Evolutionary conservation across 1,139 yeast genomes (phyloP).

Genomic region (Blastobotrys raffinosifermentans): DNA sequence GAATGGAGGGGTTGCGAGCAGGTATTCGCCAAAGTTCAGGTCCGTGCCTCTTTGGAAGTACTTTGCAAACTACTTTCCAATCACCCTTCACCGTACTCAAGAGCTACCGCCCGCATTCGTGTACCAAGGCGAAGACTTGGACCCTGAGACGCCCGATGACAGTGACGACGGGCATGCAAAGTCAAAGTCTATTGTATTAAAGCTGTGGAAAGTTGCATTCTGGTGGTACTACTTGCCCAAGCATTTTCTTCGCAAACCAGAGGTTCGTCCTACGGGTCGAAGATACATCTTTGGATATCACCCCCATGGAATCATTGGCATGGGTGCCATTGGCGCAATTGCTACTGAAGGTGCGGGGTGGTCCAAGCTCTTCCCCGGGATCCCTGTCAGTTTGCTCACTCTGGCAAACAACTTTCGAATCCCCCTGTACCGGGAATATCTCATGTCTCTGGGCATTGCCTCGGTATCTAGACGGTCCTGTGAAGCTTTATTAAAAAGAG

Average conservation of each 20-base stretch:
- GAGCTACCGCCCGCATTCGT: slow-evolving; percentile 70
- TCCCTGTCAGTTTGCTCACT: slow-evolving; percentile 71
- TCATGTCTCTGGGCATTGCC: slow-evolving; percentile 74
- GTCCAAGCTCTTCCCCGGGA: slow-evolving; percentile 70
- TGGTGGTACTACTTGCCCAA: slow-evolving; percentile 24
- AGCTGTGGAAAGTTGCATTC: slow-evolving; percentile 20
- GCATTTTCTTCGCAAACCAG: slow-evolving; percentile 9
- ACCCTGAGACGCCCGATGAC: not conserved
- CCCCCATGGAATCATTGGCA: slow-evolving; percentile 94
- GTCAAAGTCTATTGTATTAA: slow-evolving; percentile 9
- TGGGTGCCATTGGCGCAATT: slow-evolving; percentile 85
- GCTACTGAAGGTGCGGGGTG: slow-evolving; percentile 77
- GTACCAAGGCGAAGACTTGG: slow-evolving; percentile 9
- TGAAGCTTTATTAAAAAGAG: slow-evolving; percentile 49
- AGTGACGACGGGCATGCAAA: not conserved
- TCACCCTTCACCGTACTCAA: slow-evolving; percentile 61
- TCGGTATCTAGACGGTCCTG: slow-evolving; percentile 79
- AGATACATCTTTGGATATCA: slow-evolving; percentile 88
- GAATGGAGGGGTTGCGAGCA: slow-evolving; percentile 59
- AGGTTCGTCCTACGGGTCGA: slow-evolving; percentile 26
- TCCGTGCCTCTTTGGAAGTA: slow-evolving; percentile 60
- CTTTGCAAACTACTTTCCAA: slow-evolving; percentile 77
- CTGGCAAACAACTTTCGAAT: slow-evolving; percentile 75
- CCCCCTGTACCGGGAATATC: slow-evolving; percentile 87
- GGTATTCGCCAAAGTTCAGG: slow-evolving; percentile 56